Base-by-base conservation (phyloP, 495 filamentous ascomycete genomes). In the Mytilinidion resinicola region DNA sequence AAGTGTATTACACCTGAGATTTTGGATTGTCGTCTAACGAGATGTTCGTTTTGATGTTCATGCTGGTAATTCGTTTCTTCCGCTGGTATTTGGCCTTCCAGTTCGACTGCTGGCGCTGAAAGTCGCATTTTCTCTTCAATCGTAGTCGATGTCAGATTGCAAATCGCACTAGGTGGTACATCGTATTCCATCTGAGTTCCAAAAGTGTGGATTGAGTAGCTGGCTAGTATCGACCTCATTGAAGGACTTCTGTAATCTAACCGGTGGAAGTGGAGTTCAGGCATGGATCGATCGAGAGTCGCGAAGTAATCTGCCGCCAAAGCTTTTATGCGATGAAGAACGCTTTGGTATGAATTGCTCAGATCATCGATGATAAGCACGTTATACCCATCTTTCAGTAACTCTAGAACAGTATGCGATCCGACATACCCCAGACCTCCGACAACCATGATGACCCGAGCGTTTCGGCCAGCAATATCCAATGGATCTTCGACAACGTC, bases 391-490 rank as follows among this genome's bases (percentile, higher is more conserved):
- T 76, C 78, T 54, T 85, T 80, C 47, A 86, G 74, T 36, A 86
- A 70, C 65, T 86, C 83, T 39, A 85, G 68, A 46, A 77, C 76
- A 6, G 83, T 85, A 70, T 85, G 83, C 49, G 79, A 82, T 55
- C 83, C 83, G 62, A 86, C 85, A 64, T 85, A 86, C 4, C 83
- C 83, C 17, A 84, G 73, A 9, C 83, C 83, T n/a, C 83, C 83
- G 43, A 83, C 81, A 49, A 85, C 81, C 17, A 85, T 75, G 54
- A 84, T 80, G 67, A 69, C 63, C 9, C 38, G 53, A 15, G 62
- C 37, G 34, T 55, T 56, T 8, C 34, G 39, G 14, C 36, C 54
- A 9, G 56, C 57, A 21, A 64, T 63, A 46, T 69, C 64, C 19
- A 69, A 61, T 39, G 66, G 57, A 47, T 69, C 60, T 19, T 58